Percentiles rank a stretch among this genome's conserved stretches.
Evolutionary conservation across 2,329 filamentous ascomycete species (phyloP).

Genomic region (Talaromyces sp.): DNA sequence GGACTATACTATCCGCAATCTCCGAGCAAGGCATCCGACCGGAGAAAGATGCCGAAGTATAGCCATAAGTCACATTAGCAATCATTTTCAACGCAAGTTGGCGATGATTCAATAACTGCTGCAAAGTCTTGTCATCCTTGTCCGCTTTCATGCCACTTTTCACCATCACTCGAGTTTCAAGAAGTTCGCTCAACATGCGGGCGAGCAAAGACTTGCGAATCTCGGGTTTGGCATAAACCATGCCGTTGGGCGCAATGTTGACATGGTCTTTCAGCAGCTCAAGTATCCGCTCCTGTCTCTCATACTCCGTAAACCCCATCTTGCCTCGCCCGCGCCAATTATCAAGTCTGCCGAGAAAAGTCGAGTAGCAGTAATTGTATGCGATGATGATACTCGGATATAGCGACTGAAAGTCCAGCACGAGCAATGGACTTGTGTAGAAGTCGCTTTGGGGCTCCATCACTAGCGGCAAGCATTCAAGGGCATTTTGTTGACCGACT

Average conservation of each 20-base stretch:
- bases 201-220: slow-evolving; percentile 87
- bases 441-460: slow-evolving; percentile 97
- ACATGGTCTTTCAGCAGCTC: slow-evolving; percentile 77
- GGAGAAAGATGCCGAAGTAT: slow-evolving; percentile 94
- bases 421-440: slow-evolving; percentile 82
- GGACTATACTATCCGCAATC: slow-evolving; percentile 96
- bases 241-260: slow-evolving; percentile 91
- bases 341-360: slow-evolving; percentile 79
- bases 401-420: slow-evolving; percentile 91
- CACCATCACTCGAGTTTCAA: slow-evolving; percentile 96
- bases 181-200: slow-evolving; percentile 93
- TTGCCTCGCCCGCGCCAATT: slow-evolving; percentile 90
- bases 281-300: slow-evolving; percentile 69
- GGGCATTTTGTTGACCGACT: slow-evolving; percentile 86
- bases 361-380: slow-evolving; percentile 98
- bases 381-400: slow-evolving; percentile 99
- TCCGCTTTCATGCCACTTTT: slow-evolving; percentile 95
- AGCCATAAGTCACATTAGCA: slow-evolving; percentile 98
- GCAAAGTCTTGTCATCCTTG: slow-evolving; percentile 79
- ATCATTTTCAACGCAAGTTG: slow-evolving; percentile 92
- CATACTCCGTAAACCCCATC: slow-evolving; percentile 89
- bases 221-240: slow-evolving; percentile 85
- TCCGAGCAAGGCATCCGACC: slow-evolving; percentile 97
- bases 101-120: slow-evolving; percentile 85
- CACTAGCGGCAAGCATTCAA: slow-evolving; percentile 89